Base-by-base conservation (phyloP, 1,139 yeast species). In the Petasospora fabianii region DNA sequence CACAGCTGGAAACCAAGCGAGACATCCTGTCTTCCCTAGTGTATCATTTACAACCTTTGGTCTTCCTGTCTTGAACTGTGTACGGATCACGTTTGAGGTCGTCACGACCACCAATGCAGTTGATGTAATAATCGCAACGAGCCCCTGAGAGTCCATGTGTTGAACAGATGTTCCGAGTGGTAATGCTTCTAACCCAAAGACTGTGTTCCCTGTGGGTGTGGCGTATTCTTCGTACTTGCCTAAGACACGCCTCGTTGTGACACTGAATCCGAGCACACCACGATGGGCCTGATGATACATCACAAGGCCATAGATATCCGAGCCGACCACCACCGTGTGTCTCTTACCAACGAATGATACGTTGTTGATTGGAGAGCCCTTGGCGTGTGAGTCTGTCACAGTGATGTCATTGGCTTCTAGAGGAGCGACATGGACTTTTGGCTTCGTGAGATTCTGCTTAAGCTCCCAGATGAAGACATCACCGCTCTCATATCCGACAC, bases 81-180 rank as follows among this genome's bases (percentile, higher is more conserved):
- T 73, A 31, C 66, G 66, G 2, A 79, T 55, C 3, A 60, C 58
- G 0, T 87, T 82, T 4, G 69, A 54, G 1, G 81, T 67, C 0
- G 90, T 78, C 0, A 80, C 64, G 1, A 84, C 67, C 8, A 69
- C 64, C 35, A 85, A 51, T 5, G 69, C 62, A 37, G 63, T 66
- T 0, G 75, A 69, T 0, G 85, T 78, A 50, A 84, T 67, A 3
- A 82, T 63, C 0, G 92, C 86, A 18, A 81, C 53, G 0, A 85
- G 58, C 0, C 85, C 84, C 48, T 79, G 55, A 2, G 65, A 58
- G 51, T 82, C 88, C 4, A 78, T 69, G 5, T 71, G 56, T 41
- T 74, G 77, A 14, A 65, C 61, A 1, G 68, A 58, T 0, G 76
- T 63, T 0, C 85, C 85, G 12, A 75, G 56, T 0, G 87, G 86